Evolutionary conservation across 495 filamentous ascomycete species (phyloP).

Genomic region (Tuber indicum): DNA sequence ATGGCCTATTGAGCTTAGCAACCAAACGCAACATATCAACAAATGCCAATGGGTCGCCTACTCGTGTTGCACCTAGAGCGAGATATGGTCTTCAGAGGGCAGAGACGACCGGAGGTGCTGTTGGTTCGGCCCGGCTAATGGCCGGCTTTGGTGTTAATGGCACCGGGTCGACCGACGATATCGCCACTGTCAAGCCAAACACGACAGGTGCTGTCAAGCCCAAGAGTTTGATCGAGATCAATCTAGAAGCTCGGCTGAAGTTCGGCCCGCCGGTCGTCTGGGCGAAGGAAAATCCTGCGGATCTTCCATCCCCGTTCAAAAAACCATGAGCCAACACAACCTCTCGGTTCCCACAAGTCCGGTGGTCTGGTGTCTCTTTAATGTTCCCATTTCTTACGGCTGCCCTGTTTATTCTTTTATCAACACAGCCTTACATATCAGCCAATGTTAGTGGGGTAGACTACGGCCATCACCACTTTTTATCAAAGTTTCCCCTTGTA

Average conservation of each 20-base stretch:
- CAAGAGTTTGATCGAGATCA: neutral
- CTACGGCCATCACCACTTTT: neutral
- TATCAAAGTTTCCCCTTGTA: neutral
- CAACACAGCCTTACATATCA: neutral
- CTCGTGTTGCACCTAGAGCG: neutral
- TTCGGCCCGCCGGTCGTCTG: neutral
- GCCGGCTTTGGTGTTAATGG: neutral
- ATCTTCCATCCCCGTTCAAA: neutral
- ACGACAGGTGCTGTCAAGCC: neutral
- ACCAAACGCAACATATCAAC: conserved; percentile 1
- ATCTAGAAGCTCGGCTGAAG: neutral
- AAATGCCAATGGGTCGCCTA: conserved; percentile 11
- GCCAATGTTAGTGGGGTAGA: neutral
- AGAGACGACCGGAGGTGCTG: conserved; percentile 11
- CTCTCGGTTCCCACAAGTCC: neutral
- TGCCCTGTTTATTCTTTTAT: neutral
- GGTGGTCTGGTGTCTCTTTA: neutral
- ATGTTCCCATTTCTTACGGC: neutral
- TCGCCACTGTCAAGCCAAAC: neutral
- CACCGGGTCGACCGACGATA: neutral
- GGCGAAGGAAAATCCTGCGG: neutral
- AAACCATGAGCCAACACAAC: neutral
- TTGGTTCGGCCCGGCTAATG: neutral
- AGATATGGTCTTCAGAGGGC: conserved; percentile 11
- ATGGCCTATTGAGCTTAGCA: neutral